Evolutionary conservation across 2,329 filamentous ascomycete genomes (phyloP).

Genomic region (Clonostachys sp.): DNA sequence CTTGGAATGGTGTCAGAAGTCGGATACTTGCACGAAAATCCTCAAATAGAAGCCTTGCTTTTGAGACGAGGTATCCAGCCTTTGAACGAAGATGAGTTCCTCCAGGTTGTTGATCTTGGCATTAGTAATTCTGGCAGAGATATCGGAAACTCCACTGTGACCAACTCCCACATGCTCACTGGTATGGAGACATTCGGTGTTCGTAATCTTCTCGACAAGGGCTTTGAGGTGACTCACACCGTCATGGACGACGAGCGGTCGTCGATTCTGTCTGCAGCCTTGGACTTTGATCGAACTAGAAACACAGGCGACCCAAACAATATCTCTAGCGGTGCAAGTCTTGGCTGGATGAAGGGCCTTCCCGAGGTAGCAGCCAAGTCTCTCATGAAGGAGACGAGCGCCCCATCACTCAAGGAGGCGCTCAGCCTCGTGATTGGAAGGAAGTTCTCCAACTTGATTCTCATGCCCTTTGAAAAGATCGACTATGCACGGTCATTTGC

Average conservation of each 20-base stretch:
- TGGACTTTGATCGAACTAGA: no score
- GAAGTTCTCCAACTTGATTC: slow-evolving; percentile 11
- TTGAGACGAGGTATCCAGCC: slow-evolving; percentile 25
- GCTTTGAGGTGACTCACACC: neutral
- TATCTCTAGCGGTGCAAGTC: no score
- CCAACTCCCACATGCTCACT: slow-evolving; percentile 11
- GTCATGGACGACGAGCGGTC: neutral
- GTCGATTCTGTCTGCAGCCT: no score
- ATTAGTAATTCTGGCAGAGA: slow-evolving; percentile 3
- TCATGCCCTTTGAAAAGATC: slow-evolving; percentile 16
- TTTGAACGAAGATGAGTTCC: slow-evolving; percentile 20
- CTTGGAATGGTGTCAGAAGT: neutral
- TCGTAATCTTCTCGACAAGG: neutral
- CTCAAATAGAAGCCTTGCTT: slow-evolving; percentile 17
- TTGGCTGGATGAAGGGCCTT: neutral
- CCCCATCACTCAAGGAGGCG: neutral
- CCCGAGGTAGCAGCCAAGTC: neutral
- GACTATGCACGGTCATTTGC: slow-evolving; percentile 15
- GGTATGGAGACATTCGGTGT: slow-evolving; percentile 14
- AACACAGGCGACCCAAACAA: no score
- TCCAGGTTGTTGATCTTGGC: slow-evolving; percentile 17
- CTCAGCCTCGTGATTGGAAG: slow-evolving; percentile 3
- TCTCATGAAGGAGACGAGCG: neutral
- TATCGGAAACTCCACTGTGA: neutral
- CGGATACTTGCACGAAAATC: neutral